phyloP scores from a whole-genome alignment of 805 yeast species.

The Yamadazyma olivae region DNA sequence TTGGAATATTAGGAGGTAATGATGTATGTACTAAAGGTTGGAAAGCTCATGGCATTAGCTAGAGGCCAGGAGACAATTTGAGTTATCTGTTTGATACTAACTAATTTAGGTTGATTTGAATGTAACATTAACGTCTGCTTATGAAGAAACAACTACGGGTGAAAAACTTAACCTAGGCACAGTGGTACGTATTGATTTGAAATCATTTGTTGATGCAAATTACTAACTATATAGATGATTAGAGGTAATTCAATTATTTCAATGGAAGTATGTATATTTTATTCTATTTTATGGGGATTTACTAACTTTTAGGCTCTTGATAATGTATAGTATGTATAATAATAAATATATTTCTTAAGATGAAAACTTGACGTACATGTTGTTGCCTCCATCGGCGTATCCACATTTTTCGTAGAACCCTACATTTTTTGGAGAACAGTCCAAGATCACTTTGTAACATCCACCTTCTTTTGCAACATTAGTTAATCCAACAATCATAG shows the following conservation, averaged over 20 bases:
- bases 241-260: constrained; percentile 79
- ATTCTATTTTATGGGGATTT: constrained; percentile 7
- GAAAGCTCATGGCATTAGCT: not conserved
- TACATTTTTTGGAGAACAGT: constrained; percentile 80
- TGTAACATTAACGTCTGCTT: constrained; percentile 67
- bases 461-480: constrained; percentile 57
- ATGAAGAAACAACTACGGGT: constrained; percentile 53
- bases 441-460: constrained; percentile 86
- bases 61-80: too few relatives aligned
- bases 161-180: constrained; percentile 60
- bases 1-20: constrained; percentile 83
- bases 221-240: constrained; percentile 40
- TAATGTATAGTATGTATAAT: constrained; percentile 11
- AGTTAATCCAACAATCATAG: constrained; percentile 60
- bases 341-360: not conserved
- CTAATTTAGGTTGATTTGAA: constrained; percentile 58
- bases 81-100: constrained; percentile 10
- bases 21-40: constrained; percentile 46
- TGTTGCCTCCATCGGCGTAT: constrained; percentile 59
- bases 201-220: too few relatives aligned
- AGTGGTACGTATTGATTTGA: constrained; percentile 35
- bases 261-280: constrained; percentile 50
- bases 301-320: constrained; percentile 37
- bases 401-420: constrained; percentile 91
- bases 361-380: constrained; percentile 43